Percentiles rank a stretch among this genome's conserved stretches.
phyloP scores from a whole-genome alignment of 331 rosid genomes.

The Prunus yedoensis region DNA sequence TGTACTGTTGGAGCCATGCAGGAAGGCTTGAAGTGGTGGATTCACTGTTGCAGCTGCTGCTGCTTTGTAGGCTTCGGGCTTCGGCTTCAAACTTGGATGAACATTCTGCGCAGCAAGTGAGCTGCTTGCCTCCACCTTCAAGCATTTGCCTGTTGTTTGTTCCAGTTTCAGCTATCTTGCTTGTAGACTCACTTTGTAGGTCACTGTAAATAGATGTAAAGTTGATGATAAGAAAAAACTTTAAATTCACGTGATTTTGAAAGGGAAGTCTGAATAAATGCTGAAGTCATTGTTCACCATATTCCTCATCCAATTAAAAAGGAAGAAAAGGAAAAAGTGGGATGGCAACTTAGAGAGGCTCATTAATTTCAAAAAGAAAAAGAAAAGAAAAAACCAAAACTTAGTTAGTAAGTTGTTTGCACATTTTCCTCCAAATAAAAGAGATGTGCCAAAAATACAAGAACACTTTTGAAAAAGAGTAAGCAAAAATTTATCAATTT shows the following conservation, averaged over 20 bases:
- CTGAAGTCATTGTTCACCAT: not conserved
- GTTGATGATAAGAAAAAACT: constrained; percentile 13
- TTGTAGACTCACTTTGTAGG: constrained; percentile 42
- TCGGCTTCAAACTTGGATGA: constrained; percentile 53
- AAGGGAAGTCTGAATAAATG: not conserved
- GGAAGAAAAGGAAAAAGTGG: not conserved
- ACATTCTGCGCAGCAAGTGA: constrained; percentile 47
- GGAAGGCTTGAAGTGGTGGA: constrained; percentile 77
- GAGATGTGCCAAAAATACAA: constrained; percentile 4
- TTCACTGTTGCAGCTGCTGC: constrained; percentile 48
- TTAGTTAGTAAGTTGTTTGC: not conserved
- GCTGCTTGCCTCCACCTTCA: constrained; percentile 41
- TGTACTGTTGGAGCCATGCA: constrained; percentile 98
- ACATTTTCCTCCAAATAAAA: not conserved
- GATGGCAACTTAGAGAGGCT: not conserved
- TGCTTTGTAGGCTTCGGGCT: constrained; percentile 58
- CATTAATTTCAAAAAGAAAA: not conserved
- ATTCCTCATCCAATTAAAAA: not conserved
- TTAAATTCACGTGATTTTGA: not conserved
- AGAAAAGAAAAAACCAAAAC: not conserved
- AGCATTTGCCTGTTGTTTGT: constrained; percentile 17
- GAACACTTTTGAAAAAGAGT: constrained; percentile 17
- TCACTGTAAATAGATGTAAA: constrained; percentile 46
- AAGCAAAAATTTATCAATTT: constrained; percentile 7
- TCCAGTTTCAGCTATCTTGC: constrained; percentile 47